Conservation (phyloP, 371 early-diverging fungal genomes). For the Mortierella sp. region DNA sequence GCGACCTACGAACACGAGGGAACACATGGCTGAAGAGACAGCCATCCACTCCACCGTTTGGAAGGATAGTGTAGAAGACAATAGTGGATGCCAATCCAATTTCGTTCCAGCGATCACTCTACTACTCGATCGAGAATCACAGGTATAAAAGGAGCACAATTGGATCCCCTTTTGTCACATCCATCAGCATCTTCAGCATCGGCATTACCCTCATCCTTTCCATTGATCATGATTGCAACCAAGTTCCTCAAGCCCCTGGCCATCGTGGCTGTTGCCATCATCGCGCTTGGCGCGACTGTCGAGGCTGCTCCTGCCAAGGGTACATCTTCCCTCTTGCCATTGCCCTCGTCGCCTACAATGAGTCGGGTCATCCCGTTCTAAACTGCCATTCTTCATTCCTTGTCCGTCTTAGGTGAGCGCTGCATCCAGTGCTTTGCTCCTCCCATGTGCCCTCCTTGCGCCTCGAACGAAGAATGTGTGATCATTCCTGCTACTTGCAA, state of each 20-base stretch:
- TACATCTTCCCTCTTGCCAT: too few relatives aligned
- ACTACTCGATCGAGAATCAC: too few relatives aligned
- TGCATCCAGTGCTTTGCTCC: constrained; percentile 38
- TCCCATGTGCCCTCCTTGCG: constrained; percentile 29
- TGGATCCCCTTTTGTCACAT: too few relatives aligned
- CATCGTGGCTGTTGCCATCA: constrained; percentile 6
- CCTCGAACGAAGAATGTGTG: constrained; percentile 10
- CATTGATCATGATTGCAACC: constrained; percentile 10
- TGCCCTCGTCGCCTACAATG: too few relatives aligned
- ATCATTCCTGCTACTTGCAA: constrained; percentile 26
- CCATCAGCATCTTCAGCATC: neutral
- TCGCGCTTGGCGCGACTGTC: constrained; percentile 5
- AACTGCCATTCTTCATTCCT: neutral
- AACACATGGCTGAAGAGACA: too few relatives aligned
- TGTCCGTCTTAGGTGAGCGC: neutral
- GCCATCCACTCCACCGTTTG: too few relatives aligned
- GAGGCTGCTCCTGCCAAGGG: constrained; percentile 13
- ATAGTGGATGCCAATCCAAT: too few relatives aligned
- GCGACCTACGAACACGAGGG: too few relatives aligned
- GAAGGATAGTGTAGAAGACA: too few relatives aligned
- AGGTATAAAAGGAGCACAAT: too few relatives aligned
- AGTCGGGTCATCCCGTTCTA: constrained; percentile 1
- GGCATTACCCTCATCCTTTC: neutral
- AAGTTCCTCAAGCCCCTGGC: constrained; percentile 12
- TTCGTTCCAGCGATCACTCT: too few relatives aligned